phyloP scores from a whole-genome alignment of 2,329 filamentous ascomycete genomes.

The Beauveria caledonica region DNA sequence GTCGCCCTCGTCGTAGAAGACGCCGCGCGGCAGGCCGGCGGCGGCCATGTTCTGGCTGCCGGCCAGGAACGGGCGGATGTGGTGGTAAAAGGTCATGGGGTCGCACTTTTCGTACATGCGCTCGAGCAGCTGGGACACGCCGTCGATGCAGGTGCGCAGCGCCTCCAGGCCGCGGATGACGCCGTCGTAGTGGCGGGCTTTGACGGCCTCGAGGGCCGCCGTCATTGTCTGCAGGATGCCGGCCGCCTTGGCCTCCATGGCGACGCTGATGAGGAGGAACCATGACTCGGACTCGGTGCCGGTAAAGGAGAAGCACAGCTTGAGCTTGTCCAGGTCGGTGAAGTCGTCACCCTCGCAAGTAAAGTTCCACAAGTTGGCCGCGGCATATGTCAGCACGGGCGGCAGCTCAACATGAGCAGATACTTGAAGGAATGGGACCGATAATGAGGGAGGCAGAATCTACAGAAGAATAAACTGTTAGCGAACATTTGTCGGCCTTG shows the following conservation, averaged over 20 bases:
- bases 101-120: conserved; percentile 88
- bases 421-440: conserved; percentile 65
- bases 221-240: conserved; percentile 70
- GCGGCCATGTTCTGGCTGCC: conserved; percentile 88
- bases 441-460: conserved; percentile 65
- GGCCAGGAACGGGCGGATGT: conserved; percentile 79
- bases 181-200: conserved; percentile 47
- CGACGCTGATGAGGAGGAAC: conserved; percentile 87
- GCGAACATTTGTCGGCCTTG: not conserved
- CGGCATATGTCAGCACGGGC: conserved; percentile 84
- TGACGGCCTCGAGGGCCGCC: conserved; percentile 62
- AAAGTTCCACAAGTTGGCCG: conserved; percentile 86
- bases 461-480: conserved; percentile 19
- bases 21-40: conserved; percentile 72
- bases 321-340: conserved; percentile 59
- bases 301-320: conserved; percentile 73
- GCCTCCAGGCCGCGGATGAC: conserved; percentile 57
- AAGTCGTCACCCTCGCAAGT: conserved; percentile 46
- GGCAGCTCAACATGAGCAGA: conserved; percentile 72
- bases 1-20: conserved; percentile 85
- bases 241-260: conserved; percentile 77
- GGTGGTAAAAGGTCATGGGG: conserved; percentile 80
- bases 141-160: conserved; percentile 59
- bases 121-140: conserved; percentile 59
- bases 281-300: conserved; percentile 86